Evolutionary conservation across 139 green algal genomes (phyloP).

Genomic region (Spirogloea muscicola): DNA sequence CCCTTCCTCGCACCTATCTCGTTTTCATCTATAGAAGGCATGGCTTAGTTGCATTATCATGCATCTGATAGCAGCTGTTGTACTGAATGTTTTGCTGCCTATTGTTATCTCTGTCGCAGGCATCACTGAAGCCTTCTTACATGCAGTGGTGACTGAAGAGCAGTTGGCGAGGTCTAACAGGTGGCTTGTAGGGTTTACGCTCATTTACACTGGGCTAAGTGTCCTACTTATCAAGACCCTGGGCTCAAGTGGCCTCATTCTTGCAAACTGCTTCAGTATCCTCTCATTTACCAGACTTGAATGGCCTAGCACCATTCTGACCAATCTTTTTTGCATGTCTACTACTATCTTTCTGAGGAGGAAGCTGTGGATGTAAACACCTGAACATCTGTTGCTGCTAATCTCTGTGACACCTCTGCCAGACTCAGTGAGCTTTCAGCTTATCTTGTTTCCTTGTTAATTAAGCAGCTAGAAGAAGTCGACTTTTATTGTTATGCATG

Average conservation of each 20-base stretch:
- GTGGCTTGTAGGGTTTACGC: constrained; percentile 45
- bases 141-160: constrained; percentile 15
- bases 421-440: background rate
- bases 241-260: constrained; percentile 41
- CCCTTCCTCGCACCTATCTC: background rate
- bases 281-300: background rate
- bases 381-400: background rate
- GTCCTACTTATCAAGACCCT: constrained; percentile 17
- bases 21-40: too few species aligned
- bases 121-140: constrained; percentile 43
- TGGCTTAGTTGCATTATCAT: too few species aligned
- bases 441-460: background rate
- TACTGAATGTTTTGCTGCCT: too few species aligned
- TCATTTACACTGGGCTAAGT: constrained; percentile 39
- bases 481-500: background rate
- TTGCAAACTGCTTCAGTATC: constrained; percentile 53
- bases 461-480: background rate
- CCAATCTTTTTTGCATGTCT: background rate
- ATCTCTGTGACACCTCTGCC: too few species aligned
- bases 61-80: too few species aligned
- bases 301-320: too few species aligned
- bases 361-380: background rate
- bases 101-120: constrained; percentile 4
- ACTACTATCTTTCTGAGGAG: background rate
- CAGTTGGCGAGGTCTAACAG: constrained; percentile 32